Evolutionary conservation across 2,329 filamentous ascomycete genomes (phyloP).

Genomic region (Epichloe glyceriae): DNA sequence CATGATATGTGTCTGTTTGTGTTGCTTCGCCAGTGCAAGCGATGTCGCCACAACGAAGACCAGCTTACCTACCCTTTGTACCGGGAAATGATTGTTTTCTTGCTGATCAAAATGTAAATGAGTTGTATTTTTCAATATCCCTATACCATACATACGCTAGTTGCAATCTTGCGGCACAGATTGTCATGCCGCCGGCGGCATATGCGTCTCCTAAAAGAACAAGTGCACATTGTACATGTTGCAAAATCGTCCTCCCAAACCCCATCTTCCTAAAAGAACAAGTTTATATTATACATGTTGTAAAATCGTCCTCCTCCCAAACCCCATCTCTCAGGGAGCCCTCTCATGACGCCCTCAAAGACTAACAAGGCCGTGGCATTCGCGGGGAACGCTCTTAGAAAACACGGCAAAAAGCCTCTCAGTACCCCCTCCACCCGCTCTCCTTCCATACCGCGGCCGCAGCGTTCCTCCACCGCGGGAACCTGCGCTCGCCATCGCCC

Average conservation of each 20-base stretch:
- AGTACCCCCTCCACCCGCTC: slow-evolving; percentile 67
- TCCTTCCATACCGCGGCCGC: slow-evolving; percentile 66
- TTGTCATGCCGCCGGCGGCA: not conserved
- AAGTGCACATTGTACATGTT: not conserved
- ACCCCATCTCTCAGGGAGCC: slow-evolving; percentile 23
- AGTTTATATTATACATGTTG: not conserved
- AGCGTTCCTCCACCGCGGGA: slow-evolving; percentile 66
- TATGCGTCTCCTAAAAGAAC: not conserved
- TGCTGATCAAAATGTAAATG: no score
- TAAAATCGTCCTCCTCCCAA: not conserved
- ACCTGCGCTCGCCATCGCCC: slow-evolving; percentile 54
- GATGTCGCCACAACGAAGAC: not conserved
- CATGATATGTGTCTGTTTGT: not conserved
- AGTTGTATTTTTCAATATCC: no score
- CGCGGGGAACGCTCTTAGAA: slow-evolving; percentile 84
- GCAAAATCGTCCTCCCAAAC: not conserved
- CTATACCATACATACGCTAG: not conserved
- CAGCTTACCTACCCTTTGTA: no score
- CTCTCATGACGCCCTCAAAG: slow-evolving; percentile 83
- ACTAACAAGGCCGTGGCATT: slow-evolving; percentile 89
- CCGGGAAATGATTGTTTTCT: no score
- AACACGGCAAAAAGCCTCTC: slow-evolving; percentile 89
- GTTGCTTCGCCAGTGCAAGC: not conserved
- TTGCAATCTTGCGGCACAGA: not conserved
- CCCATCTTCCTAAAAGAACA: not conserved